These are phyloP conservation scores for Jaapia argillacea DNA, from an alignment of 768 basidiomycete genomes.

Conservation along the genomic window DNA sequence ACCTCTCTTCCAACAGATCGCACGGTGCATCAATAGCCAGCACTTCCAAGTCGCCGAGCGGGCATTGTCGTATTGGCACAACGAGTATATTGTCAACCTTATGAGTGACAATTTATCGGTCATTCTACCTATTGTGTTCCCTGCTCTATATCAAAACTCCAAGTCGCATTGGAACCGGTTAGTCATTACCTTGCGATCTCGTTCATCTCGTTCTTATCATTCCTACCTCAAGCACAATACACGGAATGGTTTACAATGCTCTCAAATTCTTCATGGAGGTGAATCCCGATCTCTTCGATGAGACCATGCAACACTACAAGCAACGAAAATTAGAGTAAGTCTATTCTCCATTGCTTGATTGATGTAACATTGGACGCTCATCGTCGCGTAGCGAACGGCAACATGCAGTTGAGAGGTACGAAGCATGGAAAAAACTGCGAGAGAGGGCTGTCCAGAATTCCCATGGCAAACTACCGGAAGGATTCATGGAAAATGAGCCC, in stretches of 20 bases:
- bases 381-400: slow-evolving; percentile 64
- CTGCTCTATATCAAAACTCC: slow-evolving; percentile 90
- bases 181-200: slow-evolving; percentile 18
- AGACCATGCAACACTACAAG: slow-evolving; percentile 88
- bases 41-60: slow-evolving; percentile 99
- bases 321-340: slow-evolving; percentile 78
- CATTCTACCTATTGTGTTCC: slow-evolving; percentile 94
- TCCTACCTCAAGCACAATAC: slow-evolving; percentile 69
- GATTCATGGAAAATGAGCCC: slow-evolving; percentile 58
- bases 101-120: slow-evolving; percentile 92
- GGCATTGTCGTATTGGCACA: slow-evolving; percentile 97
- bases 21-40: slow-evolving; percentile 96
- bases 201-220: slow-evolving; percentile 5
- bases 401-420: slow-evolving; percentile 73
- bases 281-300: slow-evolving; percentile 93
- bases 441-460: slow-evolving; percentile 67
- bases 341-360: background rate
- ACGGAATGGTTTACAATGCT: slow-evolving; percentile 98
- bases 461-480: slow-evolving; percentile 59
- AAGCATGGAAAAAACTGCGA: slow-evolving; percentile 83
- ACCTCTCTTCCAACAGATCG: slow-evolving; percentile 86
- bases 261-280: slow-evolving; percentile 99
- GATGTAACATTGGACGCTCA: background rate
- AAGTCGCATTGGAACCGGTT: slow-evolving; percentile 98
- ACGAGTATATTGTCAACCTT: slow-evolving; percentile 98